These are phyloP conservation scores for Heimioporus sp. DNA, from an alignment of 768 basidiomycete genomes.

Conservation along the genomic window DNA sequence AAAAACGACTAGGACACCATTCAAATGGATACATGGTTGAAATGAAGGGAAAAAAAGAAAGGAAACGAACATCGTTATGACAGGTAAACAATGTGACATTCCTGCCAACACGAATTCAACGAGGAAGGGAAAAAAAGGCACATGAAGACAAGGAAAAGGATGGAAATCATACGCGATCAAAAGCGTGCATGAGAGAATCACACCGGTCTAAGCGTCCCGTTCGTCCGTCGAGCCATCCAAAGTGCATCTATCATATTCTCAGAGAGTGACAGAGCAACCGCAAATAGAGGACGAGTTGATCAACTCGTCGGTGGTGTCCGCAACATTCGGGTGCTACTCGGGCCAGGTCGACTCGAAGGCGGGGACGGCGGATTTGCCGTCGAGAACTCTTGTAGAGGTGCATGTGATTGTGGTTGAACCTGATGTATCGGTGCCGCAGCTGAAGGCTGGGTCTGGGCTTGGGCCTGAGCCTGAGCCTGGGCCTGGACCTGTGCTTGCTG, in stretches of 20 bases:
- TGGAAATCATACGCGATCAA: background rate
- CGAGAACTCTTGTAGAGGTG: slow-evolving; percentile 19
- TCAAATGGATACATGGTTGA: slow-evolving; percentile 14
- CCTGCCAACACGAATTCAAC: background rate
- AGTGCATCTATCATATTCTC: slow-evolving; percentile 22
- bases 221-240: slow-evolving; percentile 13
- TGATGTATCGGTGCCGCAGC: slow-evolving; percentile 22
- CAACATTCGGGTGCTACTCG: slow-evolving; percentile 15
- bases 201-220: slow-evolving; percentile 24
- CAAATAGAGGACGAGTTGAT: background rate
- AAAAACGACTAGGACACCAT: slow-evolving; percentile 3
- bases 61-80: background rate
- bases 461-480: slow-evolving; percentile 22
- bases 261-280: slow-evolving; percentile 1
- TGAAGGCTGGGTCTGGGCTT: slow-evolving; percentile 18
- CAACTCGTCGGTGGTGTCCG: slow-evolving; percentile 20
- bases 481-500: slow-evolving; percentile 32
- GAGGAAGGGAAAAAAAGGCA: background rate
- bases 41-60: background rate
- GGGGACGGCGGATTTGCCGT: slow-evolving; percentile 18
- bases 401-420: slow-evolving; percentile 17
- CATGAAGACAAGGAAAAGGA: background rate
- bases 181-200: slow-evolving; percentile 6
- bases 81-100: slow-evolving; percentile 7
- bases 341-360: slow-evolving; percentile 23